Evolutionary conservation across 108 stramenopile genomes (phyloP).

Genomic region (Cylindrotheca fusiformis): DNA sequence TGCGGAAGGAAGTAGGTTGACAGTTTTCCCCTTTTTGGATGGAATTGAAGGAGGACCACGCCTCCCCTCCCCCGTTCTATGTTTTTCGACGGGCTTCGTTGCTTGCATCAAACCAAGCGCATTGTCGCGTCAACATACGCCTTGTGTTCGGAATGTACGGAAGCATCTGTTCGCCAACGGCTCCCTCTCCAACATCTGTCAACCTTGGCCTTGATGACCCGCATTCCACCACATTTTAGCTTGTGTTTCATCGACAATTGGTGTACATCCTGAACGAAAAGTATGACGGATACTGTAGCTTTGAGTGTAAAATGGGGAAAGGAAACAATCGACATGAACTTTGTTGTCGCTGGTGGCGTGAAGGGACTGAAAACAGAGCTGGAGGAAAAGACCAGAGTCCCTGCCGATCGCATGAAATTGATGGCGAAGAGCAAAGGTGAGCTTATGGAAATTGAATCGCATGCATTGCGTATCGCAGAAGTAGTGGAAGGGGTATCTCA

Average conservation of each 20-base stretch:
- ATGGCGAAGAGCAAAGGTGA: conserved; percentile 91
- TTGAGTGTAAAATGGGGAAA: conserved; percentile 95
- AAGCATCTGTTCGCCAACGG: too few species aligned
- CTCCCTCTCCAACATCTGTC: too few species aligned
- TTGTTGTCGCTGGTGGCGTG: conserved; percentile 71
- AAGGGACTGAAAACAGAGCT: conserved; percentile 82
- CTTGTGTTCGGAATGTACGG: too few species aligned
- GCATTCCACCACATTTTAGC: neutral
- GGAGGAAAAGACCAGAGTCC: conserved; percentile 91
- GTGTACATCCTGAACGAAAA: conserved; percentile 2
- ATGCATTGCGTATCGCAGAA: neutral
- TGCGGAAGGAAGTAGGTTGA: too few species aligned
- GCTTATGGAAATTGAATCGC: conserved; percentile 8
- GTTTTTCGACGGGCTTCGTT: too few species aligned
- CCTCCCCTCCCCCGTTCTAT: too few species aligned
- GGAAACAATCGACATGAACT: conserved; percentile 59
- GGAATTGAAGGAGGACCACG: too few species aligned
- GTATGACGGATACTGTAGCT: conserved; percentile 37
- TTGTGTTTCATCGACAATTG: neutral
- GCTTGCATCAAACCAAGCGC: too few species aligned
- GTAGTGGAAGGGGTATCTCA: too few species aligned
- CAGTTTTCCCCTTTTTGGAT: too few species aligned
- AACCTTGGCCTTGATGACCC: too few species aligned
- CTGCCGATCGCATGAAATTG: conserved; percentile 93
- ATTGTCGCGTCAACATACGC: too few species aligned